Evolutionary conservation across 1,284 basidiomycete genomes (phyloP).

Genomic region (Fomitopsis palustris): DNA sequence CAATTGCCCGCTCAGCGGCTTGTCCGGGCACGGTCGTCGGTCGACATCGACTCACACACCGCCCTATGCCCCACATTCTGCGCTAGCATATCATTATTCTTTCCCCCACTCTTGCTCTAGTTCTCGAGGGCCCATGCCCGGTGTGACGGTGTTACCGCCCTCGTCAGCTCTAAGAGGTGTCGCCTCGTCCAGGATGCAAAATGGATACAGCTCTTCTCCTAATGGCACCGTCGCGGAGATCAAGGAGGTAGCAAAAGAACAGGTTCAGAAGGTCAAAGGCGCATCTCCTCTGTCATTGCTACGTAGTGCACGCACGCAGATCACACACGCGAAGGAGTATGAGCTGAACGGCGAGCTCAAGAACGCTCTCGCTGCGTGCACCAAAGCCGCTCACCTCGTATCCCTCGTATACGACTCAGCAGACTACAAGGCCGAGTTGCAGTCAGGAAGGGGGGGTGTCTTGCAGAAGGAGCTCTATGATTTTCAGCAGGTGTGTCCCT

Average conservation of each 20-base stretch:
- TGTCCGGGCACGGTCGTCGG: neutral
- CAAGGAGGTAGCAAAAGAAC: slow-evolving; percentile 58
- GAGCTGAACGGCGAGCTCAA: slow-evolving; percentile 58
- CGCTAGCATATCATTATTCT: slow-evolving; percentile 20
- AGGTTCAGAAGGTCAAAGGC: slow-evolving; percentile 51
- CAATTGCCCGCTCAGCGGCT: neutral
- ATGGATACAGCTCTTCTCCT: slow-evolving; percentile 26
- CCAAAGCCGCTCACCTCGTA: slow-evolving; percentile 56
- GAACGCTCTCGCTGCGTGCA: slow-evolving; percentile 53
- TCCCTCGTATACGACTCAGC: slow-evolving; percentile 53
- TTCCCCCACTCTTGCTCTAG: slow-evolving; percentile 10
- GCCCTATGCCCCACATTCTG: neutral
- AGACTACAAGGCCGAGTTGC: slow-evolving; percentile 51
- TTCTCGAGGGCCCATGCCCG: slow-evolving; percentile 29
- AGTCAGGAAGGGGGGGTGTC: slow-evolving; percentile 41
- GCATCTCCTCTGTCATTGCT: slow-evolving; percentile 55
- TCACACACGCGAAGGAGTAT: slow-evolving; percentile 42
- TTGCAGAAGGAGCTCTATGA: slow-evolving; percentile 54
- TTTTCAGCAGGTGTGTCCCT: slow-evolving; percentile 51
- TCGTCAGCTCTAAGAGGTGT: slow-evolving; percentile 25
- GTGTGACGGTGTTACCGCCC: slow-evolving; percentile 31
- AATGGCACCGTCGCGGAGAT: slow-evolving; percentile 52
- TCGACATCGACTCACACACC: neutral
- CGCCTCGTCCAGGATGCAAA: slow-evolving; percentile 29
- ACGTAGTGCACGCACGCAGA: slow-evolving; percentile 54